Evolutionary conservation across 176 grass and related monocot species (phyloP).

Genomic region (Echinochloa phyllopogon): DNA sequence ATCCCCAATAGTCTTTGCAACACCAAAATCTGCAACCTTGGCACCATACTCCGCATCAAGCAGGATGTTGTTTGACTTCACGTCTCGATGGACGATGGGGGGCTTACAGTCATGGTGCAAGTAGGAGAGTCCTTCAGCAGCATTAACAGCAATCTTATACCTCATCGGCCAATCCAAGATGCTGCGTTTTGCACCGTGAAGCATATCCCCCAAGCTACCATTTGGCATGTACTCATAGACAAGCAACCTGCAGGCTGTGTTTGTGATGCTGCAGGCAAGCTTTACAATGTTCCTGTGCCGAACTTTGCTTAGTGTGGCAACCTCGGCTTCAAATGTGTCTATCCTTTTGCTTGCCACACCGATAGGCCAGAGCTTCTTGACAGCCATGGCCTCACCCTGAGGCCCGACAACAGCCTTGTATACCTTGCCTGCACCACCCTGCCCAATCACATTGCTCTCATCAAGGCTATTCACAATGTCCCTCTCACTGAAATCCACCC

Average conservation of each 20-base stretch:
- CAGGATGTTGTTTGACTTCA: slow-evolving; percentile 97
- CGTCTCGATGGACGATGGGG: slow-evolving; percentile 76
- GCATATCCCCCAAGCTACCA: slow-evolving; percentile 83
- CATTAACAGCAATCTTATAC: slow-evolving; percentile 67
- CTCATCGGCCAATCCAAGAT: slow-evolving; percentile 64
- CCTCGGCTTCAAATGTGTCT: slow-evolving; percentile 61
- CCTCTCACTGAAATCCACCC: slow-evolving; percentile 56
- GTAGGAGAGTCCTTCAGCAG: slow-evolving; percentile 83
- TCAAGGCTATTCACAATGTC: slow-evolving; percentile 60
- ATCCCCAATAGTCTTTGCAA: slow-evolving; percentile 64
- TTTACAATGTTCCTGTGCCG: slow-evolving; percentile 92
- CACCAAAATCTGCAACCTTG: slow-evolving; percentile 82
- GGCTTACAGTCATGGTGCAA: slow-evolving; percentile 87
- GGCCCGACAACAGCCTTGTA: slow-evolving; percentile 62
- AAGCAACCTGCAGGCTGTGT: slow-evolving; percentile 48
- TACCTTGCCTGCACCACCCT: slow-evolving; percentile 59
- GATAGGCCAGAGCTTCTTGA: slow-evolving; percentile 65
- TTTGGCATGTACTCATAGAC: slow-evolving; percentile 97
- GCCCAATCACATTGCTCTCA: slow-evolving; percentile 65
- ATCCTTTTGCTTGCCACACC: neutral
- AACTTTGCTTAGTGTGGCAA: slow-evolving; percentile 63
- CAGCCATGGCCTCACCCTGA: slow-evolving; percentile 49
- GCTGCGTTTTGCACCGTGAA: slow-evolving; percentile 58
- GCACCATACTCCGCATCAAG: slow-evolving; percentile 69
- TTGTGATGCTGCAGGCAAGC: slow-evolving; percentile 69